Evolutionary conservation across 495 filamentous ascomycete genomes (phyloP), one percentile per base, ranked within the genome.

Genomic region (Penicillium pulvis): DNA sequence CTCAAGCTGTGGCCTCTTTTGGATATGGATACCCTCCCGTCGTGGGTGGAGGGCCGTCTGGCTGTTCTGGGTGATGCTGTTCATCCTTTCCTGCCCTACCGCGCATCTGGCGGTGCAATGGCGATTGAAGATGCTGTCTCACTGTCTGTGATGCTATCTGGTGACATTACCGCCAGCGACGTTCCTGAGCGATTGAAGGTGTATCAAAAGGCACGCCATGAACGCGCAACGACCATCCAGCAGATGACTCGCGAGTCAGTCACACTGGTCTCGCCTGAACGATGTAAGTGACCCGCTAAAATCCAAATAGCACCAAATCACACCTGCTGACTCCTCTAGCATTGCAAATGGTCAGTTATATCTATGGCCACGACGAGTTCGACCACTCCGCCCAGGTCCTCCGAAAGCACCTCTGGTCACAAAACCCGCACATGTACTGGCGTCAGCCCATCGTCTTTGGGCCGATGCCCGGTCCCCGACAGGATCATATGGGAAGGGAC

Each of bases 91-190:
- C 62, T 79, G 33, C 83, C 83, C 6, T 74, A 81, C 52, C 78
- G 80, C 53, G 83, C 79, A 4, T 84, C 85, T 53, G 83, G 83
- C 7, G 81, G 74, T 26, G 81, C 75, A 0, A 77, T 82, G 65
- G 83, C 84, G 0, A 83, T 87, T 52, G 85, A 89, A 62, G 86
- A 89, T 60, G 86, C 77, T 8, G 80, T 81, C 1, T 79, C 84
- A 1, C 65, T 89, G 1, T 75, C 73, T 12, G 77, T 81, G 12
- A 73, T 88, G 35, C 70, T 88, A 8, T 71, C 78, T 1, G 33
- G 56, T 6, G 80, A 74, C 4, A 76, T 79, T 1, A 43, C 58
- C 2, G 30, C 61, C 0, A 61, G 63, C 1, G 80, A 83, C 7
- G 69, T 89, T 2, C 61, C 77, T 0, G 77, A 79, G 26, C 72